phyloP scores from a whole-genome alignment of 805 yeast genomes.

The Wickerhamiella musiphila region DNA sequence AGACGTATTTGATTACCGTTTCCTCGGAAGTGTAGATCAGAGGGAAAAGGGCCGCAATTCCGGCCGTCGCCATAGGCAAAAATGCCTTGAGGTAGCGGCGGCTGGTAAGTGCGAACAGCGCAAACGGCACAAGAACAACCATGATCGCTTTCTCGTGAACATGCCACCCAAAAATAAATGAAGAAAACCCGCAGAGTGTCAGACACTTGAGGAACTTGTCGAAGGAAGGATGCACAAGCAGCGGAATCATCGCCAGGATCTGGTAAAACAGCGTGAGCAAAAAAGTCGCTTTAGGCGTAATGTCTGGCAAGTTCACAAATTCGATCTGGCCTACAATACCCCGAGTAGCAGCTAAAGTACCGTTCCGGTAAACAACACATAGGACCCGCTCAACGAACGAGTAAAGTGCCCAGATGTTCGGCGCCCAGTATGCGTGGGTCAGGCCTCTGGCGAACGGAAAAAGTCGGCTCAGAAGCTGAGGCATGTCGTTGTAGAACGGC shows the following conservation, averaged over 20 bases:
- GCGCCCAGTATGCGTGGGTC: constrained; percentile 99
- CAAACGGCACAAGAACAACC: constrained; percentile 71
- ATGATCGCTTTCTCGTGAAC: constrained; percentile 97
- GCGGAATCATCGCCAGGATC: constrained; percentile 54
- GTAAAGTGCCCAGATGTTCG: constrained; percentile 91
- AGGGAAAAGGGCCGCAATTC: constrained; percentile 79
- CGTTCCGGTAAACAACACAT: constrained; percentile 15
- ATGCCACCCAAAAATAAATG: constrained; percentile 95
- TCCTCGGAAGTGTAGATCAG: constrained; percentile 66
- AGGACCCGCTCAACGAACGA: constrained; percentile 64
- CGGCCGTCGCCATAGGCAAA: constrained; percentile 56
- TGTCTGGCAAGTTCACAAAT: constrained; percentile 64
- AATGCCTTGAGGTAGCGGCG: constrained; percentile 55
- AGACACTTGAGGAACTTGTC: constrained; percentile 68
- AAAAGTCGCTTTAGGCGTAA: constrained; percentile 64
- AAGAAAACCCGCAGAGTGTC: constrained; percentile 78
- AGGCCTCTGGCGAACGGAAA: constrained; percentile 92
- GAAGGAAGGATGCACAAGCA: constrained; percentile 43
- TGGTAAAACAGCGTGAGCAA: constrained; percentile 73
- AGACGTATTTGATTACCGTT: constrained; percentile 54
- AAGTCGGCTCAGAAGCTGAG: constrained; percentile 47
- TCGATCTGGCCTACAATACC: constrained; percentile 87
- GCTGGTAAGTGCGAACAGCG: constrained; percentile 57
- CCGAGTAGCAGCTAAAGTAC: constrained; percentile 38
- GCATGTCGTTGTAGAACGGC: constrained; percentile 56